Evolutionary conservation across 495 filamentous ascomycete genomes (phyloP), one percentile per base, ranked within the genome.

Genomic region (Penicillium lagena): DNA sequence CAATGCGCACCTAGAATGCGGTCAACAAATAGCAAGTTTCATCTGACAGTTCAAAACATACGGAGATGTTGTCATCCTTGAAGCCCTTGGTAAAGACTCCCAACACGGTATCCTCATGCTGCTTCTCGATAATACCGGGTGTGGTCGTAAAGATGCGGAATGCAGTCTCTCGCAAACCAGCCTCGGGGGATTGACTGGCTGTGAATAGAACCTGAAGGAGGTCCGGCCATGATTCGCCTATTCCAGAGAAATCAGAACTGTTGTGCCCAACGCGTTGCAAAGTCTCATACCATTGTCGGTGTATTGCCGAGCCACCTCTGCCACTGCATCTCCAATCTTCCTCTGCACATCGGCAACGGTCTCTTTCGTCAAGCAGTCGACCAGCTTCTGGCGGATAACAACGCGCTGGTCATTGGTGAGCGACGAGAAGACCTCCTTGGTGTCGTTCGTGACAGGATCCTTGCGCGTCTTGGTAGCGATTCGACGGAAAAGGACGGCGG

Each of bases 91-190:
- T 79, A 59, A 99, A 99, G 2, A 90, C 90, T 31, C 74, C 72
- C 9, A 90, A 66, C 11, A 97, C 89, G 15, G 83, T 79, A 48
- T 88, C 85, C 55, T 95, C 87, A 55, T 99, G 91, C 54, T 95
- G 88, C 65, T 84, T 91, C 63, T 96, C 90, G 54, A 99, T 97
- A 54, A 99, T 90, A 13, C 87, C 88, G 12, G 94, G 94, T 7
- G 94, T 96, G 1, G 89, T 91, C 33, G 89, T 84, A 59, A 99
- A 95, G 45, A 99, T 89, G 35, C 94, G 78, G 67, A 89, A 99
- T 17, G 94, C 87, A 29, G 78, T 85, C 70, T 97, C 93, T 15
- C 94, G 82, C 60, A 90, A 82, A 47, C 81, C 85, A 10, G 85
- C 66, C 36, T 96, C 87, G 37, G 75, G 68, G 17, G 86, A 88